These are phyloP conservation scores for Rubus idaeus DNA, from an alignment of 306 rosid species.

Conservation along the genomic window DNA sequence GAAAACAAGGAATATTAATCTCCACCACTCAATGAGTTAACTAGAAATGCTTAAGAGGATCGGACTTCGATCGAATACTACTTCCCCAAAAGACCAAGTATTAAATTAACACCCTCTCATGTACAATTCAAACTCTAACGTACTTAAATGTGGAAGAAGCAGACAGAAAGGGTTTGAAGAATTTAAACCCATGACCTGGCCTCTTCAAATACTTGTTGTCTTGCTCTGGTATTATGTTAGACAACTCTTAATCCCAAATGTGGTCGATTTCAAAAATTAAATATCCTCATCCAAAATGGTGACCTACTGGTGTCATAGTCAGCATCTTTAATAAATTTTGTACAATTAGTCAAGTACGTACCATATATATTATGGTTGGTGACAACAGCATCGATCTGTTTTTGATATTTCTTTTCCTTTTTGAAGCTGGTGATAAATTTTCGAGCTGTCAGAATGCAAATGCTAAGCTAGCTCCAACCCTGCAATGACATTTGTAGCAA, in stretches of 20 bases:
- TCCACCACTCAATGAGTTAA: conserved; percentile 21
- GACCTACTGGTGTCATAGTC: conserved; percentile 23
- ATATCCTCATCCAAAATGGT: conserved; percentile 22
- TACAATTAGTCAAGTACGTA: background rate
- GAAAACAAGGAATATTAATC: background rate
- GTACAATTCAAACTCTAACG: background rate
- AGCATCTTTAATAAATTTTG: conserved; percentile 11
- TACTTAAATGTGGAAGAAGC: background rate
- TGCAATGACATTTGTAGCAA: conserved; percentile 23
- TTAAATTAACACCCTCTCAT: background rate
- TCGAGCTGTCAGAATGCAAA: conserved; percentile 10
- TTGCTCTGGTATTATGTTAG: background rate
- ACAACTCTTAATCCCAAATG: background rate
- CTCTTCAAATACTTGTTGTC: no score
- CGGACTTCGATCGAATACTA: background rate
- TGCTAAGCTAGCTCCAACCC: conserved; percentile 15
- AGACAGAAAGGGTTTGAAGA: no score
- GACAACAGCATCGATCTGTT: conserved; percentile 23
- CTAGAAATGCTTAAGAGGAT: conserved; percentile 9
- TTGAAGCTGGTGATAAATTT: conserved; percentile 10
- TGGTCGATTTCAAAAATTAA: background rate
- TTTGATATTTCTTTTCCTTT: conserved; percentile 20
- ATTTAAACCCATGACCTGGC: no score
- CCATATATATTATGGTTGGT: conserved; percentile 16
- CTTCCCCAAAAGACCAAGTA: background rate